Percentiles rank a stretch among this genome's conserved stretches.
Conservation (phyloP, 148 eudicot genomes). For the Dysphania ambrosioides region DNA sequence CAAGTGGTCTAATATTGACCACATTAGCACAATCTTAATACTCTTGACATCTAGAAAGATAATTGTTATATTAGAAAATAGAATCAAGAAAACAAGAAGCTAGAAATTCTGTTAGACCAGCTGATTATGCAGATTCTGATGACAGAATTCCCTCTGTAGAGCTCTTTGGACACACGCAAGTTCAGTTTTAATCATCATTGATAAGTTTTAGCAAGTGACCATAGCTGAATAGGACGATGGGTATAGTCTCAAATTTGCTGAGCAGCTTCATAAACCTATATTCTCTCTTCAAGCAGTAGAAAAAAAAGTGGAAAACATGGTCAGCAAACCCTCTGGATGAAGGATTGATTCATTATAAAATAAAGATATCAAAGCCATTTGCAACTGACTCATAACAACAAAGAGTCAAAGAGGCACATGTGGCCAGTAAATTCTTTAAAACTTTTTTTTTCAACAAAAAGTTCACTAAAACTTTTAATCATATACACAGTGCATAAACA, state of each 20-base stretch:
- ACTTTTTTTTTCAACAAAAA: too few relatives aligned
- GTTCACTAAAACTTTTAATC: background rate
- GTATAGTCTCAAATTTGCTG: background rate
- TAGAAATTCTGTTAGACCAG: background rate
- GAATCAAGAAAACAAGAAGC: constrained; percentile 6
- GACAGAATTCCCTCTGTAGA: background rate
- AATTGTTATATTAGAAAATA: background rate
- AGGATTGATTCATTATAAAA: background rate
- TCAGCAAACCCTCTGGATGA: constrained; percentile 3
- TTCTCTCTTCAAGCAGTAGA: constrained; percentile 3
- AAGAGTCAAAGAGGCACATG: too few relatives aligned
- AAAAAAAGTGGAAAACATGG: background rate
- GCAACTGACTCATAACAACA: too few relatives aligned
- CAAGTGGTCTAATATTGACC: background rate
- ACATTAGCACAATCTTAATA: background rate
- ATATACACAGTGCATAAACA: background rate
- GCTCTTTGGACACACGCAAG: background rate
- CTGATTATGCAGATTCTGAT: background rate
- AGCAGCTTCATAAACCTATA: constrained; percentile 4
- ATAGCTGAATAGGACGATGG: background rate
- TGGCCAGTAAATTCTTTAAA: background rate
- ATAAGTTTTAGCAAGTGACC: constrained; percentile 2
- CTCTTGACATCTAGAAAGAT: background rate
- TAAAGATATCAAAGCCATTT: background rate
- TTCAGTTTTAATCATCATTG: constrained; percentile 2